Evolutionary conservation across 345 rosid species (phyloP).

Genomic region (Pugionium dolabratum): DNA sequence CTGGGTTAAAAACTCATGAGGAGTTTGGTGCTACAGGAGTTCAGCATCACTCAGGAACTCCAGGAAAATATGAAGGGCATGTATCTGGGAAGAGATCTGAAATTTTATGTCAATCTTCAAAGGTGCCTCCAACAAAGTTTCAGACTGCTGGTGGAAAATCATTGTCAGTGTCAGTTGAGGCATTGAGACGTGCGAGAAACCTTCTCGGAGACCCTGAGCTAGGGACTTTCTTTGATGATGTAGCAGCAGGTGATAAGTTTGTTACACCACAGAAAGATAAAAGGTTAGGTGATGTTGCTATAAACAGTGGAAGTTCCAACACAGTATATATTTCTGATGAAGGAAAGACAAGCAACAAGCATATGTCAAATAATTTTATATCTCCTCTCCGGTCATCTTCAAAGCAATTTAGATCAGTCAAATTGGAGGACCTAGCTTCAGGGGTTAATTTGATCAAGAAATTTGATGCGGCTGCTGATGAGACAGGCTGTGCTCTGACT

Average conservation of each 20-base stretch:
- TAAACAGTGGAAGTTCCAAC: constrained; percentile 46
- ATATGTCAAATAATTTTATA: constrained; percentile 50
- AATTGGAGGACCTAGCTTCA: constrained; percentile 36
- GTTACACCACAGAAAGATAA: constrained; percentile 42
- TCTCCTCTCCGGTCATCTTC: constrained; percentile 62
- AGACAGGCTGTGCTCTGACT: constrained; percentile 30
- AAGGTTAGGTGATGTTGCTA: constrained; percentile 38
- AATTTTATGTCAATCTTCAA: constrained; percentile 40
- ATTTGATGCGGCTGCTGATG: constrained; percentile 70
- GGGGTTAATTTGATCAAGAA: constrained; percentile 68
- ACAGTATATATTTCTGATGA: constrained; percentile 43
- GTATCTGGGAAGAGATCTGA: constrained; percentile 38
- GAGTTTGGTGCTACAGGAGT: constrained; percentile 30
- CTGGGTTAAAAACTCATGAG: constrained; percentile 29
- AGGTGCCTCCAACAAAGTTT: constrained; percentile 66
- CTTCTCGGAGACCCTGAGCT: constrained; percentile 92
- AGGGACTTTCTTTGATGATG: constrained; percentile 56
- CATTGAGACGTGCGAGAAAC: constrained; percentile 78
- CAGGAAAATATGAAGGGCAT: constrained; percentile 38
- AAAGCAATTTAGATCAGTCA: constrained; percentile 41
- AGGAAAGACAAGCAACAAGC: constrained; percentile 46
- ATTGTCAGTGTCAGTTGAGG: constrained; percentile 81
- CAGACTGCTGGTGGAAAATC: constrained; percentile 90
- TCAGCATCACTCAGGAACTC: constrained; percentile 40
- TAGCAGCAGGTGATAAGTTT: constrained; percentile 41